Evolutionary conservation across 2,329 filamentous ascomycete genomes (phyloP).

Genomic region (Fusarium sambucinum): DNA sequence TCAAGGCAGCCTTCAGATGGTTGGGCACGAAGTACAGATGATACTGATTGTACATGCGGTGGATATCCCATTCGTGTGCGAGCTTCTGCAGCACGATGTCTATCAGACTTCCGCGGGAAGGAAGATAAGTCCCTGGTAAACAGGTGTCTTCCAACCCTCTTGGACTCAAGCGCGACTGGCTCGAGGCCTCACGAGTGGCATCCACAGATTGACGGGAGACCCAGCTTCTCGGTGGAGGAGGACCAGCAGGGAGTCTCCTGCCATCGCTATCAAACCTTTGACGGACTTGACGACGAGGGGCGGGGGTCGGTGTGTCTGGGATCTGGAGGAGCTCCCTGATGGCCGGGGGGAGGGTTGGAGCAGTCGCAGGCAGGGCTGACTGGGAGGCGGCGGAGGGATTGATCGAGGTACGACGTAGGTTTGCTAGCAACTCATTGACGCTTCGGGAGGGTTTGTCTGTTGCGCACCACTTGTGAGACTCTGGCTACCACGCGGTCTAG

Average conservation of each 20-base stretch:
- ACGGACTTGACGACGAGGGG: constrained; percentile 60
- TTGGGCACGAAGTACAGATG: constrained; percentile 68
- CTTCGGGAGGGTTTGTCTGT: constrained; percentile 54
- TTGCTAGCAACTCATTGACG: constrained; percentile 72
- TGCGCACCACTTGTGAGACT: constrained; percentile 47
- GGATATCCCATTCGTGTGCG: constrained; percentile 66
- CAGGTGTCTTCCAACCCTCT: constrained; percentile 41
- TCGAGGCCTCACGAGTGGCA: constrained; percentile 29
- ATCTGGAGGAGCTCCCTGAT: constrained; percentile 71
- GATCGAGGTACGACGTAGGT: constrained; percentile 62
- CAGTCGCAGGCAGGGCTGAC: constrained; percentile 49
- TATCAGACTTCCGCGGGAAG: constrained; percentile 62
- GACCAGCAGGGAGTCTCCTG: constrained; percentile 67
- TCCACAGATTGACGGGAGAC: constrained; percentile 45
- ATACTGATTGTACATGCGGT: constrained; percentile 67
- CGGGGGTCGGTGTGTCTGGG: constrained; percentile 66
- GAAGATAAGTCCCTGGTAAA: constrained; percentile 62
- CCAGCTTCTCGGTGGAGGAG: constrained; percentile 71
- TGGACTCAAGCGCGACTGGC: constrained; percentile 40
- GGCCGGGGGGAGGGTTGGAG: constrained; percentile 69
- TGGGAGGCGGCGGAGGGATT: constrained; percentile 45
- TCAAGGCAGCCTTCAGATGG: constrained; percentile 63
- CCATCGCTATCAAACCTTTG: constrained; percentile 60
- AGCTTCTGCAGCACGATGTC: constrained; percentile 64
- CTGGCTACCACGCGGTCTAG: constrained; percentile 47